These are phyloP conservation scores for Trypanosoma rangeli DNA, from an alignment of 208 protist genomes.

Conservation along the genomic window DNA sequence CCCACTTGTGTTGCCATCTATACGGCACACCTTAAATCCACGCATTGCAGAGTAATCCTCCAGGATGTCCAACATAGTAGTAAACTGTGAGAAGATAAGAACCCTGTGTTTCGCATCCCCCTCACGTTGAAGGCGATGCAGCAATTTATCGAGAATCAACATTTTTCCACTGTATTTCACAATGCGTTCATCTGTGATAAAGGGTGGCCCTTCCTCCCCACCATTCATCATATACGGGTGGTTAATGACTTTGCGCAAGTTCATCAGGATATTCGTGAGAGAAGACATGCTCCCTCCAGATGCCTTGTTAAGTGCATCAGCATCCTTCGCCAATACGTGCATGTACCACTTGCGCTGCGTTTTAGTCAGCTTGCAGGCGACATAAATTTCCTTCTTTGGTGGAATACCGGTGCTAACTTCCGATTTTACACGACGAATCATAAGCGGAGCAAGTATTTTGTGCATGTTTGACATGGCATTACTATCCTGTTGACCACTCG, in stretches of 20 bases:
- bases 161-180: constrained; percentile 94
- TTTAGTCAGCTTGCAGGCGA: constrained; percentile 91
- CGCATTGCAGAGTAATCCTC: constrained; percentile 90
- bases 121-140: constrained; percentile 73
- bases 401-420: constrained; percentile 96
- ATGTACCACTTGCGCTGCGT: constrained; percentile 96
- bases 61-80: constrained; percentile 90
- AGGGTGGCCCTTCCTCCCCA: constrained; percentile 90
- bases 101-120: constrained; percentile 90
- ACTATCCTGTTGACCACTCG: constrained; percentile 77
- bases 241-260: constrained; percentile 94
- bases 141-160: constrained; percentile 94
- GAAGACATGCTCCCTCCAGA: constrained; percentile 47
- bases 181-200: constrained; percentile 90
- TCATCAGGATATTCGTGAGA: constrained; percentile 89
- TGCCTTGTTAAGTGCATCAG: constrained; percentile 93
- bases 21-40: constrained; percentile 81
- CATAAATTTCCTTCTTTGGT: constrained; percentile 98
- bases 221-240: constrained; percentile 97
- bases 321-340: constrained; percentile 94
- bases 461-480: constrained; percentile 83
- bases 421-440: constrained; percentile 96
- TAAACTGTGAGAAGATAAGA: constrained; percentile 99
- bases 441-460: constrained; percentile 94
- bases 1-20: constrained; percentile 91